Percentiles rank a stretch among this genome's conserved stretches.
These are phyloP conservation scores for Podila horticola DNA, from an alignment of 192 early-diverging fungal genomes.

Conservation along the genomic window DNA sequence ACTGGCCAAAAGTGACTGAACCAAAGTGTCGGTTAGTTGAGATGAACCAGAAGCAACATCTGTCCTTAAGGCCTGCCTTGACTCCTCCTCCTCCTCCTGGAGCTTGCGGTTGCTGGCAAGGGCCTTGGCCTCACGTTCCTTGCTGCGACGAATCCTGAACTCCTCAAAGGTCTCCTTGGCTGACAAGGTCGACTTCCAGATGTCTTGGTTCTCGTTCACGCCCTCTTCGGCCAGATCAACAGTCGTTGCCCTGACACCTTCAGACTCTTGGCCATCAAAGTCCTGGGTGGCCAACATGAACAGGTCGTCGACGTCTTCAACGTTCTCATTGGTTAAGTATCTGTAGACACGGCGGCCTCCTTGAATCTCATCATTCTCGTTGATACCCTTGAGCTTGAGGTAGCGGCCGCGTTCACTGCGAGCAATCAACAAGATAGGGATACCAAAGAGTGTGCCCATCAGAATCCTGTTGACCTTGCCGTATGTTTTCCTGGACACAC, in stretches of 20 bases:
- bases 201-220: not conserved
- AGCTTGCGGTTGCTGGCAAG: not conserved
- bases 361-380: conserved; percentile 26
- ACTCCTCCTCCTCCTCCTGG: not conserved
- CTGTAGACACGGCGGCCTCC: conserved; percentile 35
- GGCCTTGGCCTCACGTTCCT: conserved; percentile 27
- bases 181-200: conserved; percentile 3
- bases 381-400: conserved; percentile 18
- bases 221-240: not conserved
- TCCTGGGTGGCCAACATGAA: conserved; percentile 31
- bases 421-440: conserved; percentile 32
- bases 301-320: conserved; percentile 31
- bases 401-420: conserved; percentile 25
- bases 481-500: conserved; percentile 29
- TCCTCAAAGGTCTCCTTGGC: conserved; percentile 28
- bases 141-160: conserved; percentile 21
- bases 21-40: conserved; percentile 26
- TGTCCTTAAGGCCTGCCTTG: not conserved
- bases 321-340: conserved; percentile 28
- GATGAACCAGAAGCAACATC: not conserved
- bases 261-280: not conserved
- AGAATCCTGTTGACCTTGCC: conserved; percentile 12
- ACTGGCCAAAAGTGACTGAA: conserved; percentile 37
- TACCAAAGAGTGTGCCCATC: conserved; percentile 31
- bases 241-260: conserved; percentile 2